phyloP scores from a whole-genome alignment of 257 asterid genomes.

The Apocynum venetum region DNA sequence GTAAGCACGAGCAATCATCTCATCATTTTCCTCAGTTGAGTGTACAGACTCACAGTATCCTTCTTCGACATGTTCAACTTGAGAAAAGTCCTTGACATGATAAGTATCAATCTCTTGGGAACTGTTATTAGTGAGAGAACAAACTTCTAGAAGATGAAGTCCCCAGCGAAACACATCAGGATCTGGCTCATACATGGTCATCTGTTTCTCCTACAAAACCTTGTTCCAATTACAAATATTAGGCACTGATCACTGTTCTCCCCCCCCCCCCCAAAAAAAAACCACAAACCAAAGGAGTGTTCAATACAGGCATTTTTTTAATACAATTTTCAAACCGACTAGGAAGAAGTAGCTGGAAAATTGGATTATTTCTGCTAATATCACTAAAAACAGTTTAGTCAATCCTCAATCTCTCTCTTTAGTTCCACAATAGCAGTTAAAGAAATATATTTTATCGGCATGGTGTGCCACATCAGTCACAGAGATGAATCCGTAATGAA shows the following conservation, averaged over 20 bases:
- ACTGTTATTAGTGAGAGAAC: slow-evolving; percentile 45
- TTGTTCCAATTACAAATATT: slow-evolving; percentile 8
- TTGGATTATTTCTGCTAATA: background rate
- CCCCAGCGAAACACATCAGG: slow-evolving; percentile 89
- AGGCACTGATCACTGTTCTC: background rate
- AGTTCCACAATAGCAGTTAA: background rate
- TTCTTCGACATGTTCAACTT: slow-evolving; percentile 43
- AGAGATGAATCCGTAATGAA: background rate
- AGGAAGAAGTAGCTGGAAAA: background rate
- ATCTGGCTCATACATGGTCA: slow-evolving; percentile 55
- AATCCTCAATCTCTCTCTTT: background rate
- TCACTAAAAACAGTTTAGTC: background rate
- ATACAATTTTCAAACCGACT: background rate
- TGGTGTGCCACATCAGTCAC: background rate
- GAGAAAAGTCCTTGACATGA: slow-evolving; percentile 46
- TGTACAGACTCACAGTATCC: slow-evolving; percentile 42
- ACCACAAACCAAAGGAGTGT: background rate
- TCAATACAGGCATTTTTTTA: background rate
- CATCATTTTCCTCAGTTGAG: slow-evolving; percentile 58
- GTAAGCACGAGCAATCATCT: slow-evolving; percentile 65
- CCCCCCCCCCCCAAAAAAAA: background rate
- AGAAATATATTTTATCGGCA: background rate
- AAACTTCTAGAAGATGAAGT: slow-evolving; percentile 73
- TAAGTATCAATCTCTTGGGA: slow-evolving; percentile 56
- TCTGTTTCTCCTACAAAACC: slow-evolving; percentile 19